phyloP scores from a whole-genome alignment of 306 rosid species.

The Dalbergia cultrata region DNA sequence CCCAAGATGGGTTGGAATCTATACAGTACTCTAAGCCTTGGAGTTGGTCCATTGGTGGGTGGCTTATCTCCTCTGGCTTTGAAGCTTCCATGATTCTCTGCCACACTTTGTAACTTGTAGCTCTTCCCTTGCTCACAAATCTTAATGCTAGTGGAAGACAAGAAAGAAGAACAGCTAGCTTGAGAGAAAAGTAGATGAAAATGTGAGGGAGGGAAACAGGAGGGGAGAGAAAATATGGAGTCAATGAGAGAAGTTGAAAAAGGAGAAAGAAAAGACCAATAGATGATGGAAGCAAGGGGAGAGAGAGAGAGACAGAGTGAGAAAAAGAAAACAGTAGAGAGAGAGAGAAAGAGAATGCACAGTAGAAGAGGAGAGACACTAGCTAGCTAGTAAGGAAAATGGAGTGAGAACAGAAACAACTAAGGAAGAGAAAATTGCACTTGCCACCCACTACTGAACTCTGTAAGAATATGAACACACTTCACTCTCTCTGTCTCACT shows the following conservation, averaged over 20 bases:
- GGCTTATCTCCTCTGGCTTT: slow-evolving; percentile 86
- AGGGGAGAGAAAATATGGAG: slow-evolving; percentile 20
- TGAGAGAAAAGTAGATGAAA: slow-evolving; percentile 29
- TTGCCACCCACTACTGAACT: background rate
- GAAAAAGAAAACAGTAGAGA: slow-evolving; percentile 8
- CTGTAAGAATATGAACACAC: background rate
- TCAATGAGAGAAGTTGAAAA: slow-evolving; percentile 51
- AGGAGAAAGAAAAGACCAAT: slow-evolving; percentile 42
- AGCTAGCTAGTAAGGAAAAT: background rate
- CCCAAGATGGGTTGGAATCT: slow-evolving; percentile 99
- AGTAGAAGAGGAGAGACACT: slow-evolving; percentile 47
- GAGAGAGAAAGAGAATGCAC: slow-evolving; percentile 39
- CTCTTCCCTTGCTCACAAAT: slow-evolving; percentile 35
- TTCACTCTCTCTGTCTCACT: background rate
- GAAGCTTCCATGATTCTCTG: slow-evolving; percentile 71
- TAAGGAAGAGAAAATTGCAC: slow-evolving; percentile 34
- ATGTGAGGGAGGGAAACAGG: slow-evolving; percentile 30
- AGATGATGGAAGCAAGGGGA: slow-evolving; percentile 39
- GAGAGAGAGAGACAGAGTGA: slow-evolving; percentile 30
- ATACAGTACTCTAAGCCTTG: slow-evolving; percentile 98
- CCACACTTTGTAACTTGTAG: slow-evolving; percentile 37
- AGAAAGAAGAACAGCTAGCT: slow-evolving; percentile 28
- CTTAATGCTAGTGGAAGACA: slow-evolving; percentile 45
- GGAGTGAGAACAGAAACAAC: slow-evolving; percentile 43
- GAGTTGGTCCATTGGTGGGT: slow-evolving; percentile 96